Conservation (phyloP, 495 filamentous ascomycete species). For the Aspergillus coremiiformis region DNA sequence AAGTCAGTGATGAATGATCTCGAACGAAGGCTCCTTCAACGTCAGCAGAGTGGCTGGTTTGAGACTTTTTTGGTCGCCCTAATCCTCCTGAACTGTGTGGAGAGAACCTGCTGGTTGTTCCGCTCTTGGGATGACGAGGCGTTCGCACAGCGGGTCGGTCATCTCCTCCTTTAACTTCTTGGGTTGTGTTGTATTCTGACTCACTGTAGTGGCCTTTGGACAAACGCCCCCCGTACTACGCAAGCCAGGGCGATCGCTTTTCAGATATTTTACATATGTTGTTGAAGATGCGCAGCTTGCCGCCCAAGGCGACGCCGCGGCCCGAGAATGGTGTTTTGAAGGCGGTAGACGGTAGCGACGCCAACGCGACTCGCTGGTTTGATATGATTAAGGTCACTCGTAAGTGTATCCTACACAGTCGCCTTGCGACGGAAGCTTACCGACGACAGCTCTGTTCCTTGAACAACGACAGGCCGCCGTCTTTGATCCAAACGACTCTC, state of each 20-base stretch:
- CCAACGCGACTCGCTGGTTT: slow-evolving; percentile 51
- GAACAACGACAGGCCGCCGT: slow-evolving; percentile 38
- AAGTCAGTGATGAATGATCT: slow-evolving; percentile 67
- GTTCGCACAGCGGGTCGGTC: slow-evolving; percentile 34
- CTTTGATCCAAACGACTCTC: slow-evolving; percentile 58
- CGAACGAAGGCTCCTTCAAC: slow-evolving; percentile 64
- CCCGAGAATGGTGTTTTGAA: slow-evolving; percentile 49
- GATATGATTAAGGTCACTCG: slow-evolving; percentile 52
- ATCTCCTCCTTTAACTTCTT: not conserved
- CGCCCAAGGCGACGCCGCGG: slow-evolving; percentile 50
- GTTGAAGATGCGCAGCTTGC: slow-evolving; percentile 61
- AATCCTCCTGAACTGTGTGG: slow-evolving; percentile 70
- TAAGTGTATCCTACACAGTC: slow-evolving; percentile 40
- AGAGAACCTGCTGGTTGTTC: slow-evolving; percentile 79
- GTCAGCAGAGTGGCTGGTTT: slow-evolving; percentile 62
- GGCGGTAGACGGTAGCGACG: slow-evolving; percentile 46
- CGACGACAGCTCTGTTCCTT: slow-evolving; percentile 29
- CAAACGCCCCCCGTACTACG: slow-evolving; percentile 55
- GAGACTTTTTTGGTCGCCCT: slow-evolving; percentile 68
- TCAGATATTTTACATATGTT: slow-evolving; percentile 68
- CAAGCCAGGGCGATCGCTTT: slow-evolving; percentile 64
- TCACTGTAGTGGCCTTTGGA: slow-evolving; percentile 59
- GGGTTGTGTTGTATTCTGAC: not conserved
- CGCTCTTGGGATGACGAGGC: slow-evolving; percentile 61
- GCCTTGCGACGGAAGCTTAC: too few species aligned